Evolutionary conservation across 495 filamentous ascomycete species (phyloP), one percentile per base, ranked within the genome.

Genomic region (Emericellopsis terricola): DNA sequence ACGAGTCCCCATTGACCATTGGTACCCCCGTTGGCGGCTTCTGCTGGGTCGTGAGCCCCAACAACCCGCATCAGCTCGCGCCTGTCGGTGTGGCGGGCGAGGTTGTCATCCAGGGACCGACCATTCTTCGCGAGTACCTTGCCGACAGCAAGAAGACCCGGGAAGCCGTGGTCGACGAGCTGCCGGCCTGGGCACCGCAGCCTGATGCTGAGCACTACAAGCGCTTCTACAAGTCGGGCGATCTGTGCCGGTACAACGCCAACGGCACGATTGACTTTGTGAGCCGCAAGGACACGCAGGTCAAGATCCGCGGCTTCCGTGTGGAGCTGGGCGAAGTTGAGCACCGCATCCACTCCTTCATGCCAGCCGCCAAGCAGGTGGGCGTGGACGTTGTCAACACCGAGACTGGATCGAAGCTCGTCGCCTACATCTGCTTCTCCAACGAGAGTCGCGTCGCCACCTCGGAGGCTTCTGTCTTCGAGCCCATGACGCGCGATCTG

Each of bases 1-100:
- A 53, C 11, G 46, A 57, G 10, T 33, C 31, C 11, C 31, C 31
- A 15, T 31, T 59, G 11, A 53, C 45, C 29, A 54, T 65, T 21
- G 56, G 54, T 7, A 49, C 47, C 3, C 57, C 62, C 13, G 60
- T 64, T 31, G 49, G 47, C 5, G 62, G 62, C 55, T 56, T 63
- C 13, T 65, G 62, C 44, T 64, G 58, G 47, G 49, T 65, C 29
- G 62, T 65, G 15, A 59, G 54, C 30, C 57, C 56, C 2, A 57
- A 65, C 15, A 56, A 64, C 34, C 56, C 54, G 19, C 56, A 28
- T 56, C 3, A 56, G 18, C 55, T 55, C 17, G 46, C 64, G 38
- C 62, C 62, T 0, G 42, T 63, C 8, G 62, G 62, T 0, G 56
- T 60, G 0, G 40, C 62, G 10, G 62, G 62, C 3, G 62, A 65